phyloP scores from a whole-genome alignment of 345 rosid genomes.

The Eucalyptus rudis region DNA sequence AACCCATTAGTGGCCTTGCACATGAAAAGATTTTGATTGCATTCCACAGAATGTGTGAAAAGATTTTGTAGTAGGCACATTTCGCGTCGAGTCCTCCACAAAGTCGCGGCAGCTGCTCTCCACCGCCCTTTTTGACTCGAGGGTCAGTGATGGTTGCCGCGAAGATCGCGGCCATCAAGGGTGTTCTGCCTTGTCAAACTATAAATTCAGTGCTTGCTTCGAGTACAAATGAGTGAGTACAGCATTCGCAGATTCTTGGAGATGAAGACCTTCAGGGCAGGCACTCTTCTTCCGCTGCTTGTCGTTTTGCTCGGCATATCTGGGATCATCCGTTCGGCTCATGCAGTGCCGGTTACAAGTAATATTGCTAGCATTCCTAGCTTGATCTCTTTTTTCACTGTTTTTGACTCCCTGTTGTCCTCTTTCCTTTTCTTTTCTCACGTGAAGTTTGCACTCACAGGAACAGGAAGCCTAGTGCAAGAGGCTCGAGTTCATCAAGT shows the following conservation, averaged over 20 bases:
- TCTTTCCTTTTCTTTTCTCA: neutral
- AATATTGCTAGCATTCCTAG: neutral
- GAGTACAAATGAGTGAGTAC: neutral
- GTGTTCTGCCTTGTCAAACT: neutral
- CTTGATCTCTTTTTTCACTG: neutral
- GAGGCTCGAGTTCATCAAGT: conserved; percentile 8
- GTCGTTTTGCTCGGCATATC: conserved; percentile 18
- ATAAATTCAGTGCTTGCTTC: neutral
- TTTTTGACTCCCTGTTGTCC: neutral
- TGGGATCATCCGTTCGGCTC: conserved; percentile 1
- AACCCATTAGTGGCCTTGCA: neutral
- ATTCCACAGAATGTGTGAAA: neutral
- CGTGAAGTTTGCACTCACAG: conserved; percentile 2
- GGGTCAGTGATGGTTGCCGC: neutral
- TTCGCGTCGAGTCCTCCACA: neutral
- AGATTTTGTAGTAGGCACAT: neutral
- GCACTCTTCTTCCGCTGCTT: conserved; percentile 11
- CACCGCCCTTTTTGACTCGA: neutral
- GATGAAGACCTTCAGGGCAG: neutral
- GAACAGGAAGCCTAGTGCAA: conserved; percentile 23
- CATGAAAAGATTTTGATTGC: neutral
- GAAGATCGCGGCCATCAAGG: neutral
- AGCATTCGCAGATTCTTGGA: neutral
- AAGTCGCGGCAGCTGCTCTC: neutral
- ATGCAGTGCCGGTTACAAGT: conserved; percentile 32